Conservation (phyloP, 305 asterid species). For the Salvia sclarea region DNA sequence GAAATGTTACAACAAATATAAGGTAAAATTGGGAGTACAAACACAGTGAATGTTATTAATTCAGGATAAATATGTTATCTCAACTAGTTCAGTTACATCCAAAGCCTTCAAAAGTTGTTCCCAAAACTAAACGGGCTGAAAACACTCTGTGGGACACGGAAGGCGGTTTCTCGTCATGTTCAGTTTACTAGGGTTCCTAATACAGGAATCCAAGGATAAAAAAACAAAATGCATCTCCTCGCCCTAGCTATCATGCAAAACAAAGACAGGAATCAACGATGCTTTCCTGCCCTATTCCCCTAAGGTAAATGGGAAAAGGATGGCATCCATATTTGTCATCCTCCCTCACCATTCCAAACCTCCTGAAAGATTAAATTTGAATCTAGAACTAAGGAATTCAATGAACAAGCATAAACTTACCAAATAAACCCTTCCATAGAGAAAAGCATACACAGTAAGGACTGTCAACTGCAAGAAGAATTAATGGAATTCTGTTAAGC, state of each 20-base stretch:
- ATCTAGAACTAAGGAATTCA: constrained; percentile 5
- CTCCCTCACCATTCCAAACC: constrained; percentile 8
- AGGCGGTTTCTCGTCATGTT: not conserved
- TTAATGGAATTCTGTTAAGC: constrained; percentile 26
- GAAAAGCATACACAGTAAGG: constrained; percentile 81
- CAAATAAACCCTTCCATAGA: constrained; percentile 91
- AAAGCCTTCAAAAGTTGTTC: not conserved
- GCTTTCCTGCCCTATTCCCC: not conserved
- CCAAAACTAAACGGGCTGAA: not conserved
- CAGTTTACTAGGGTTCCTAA: not conserved
- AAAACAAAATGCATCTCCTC: not conserved
- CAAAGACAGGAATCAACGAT: constrained; percentile 8
- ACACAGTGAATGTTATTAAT: constrained; percentile 17
- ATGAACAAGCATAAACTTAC: constrained; percentile 49
- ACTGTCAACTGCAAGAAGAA: constrained; percentile 84
- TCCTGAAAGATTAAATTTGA: constrained; percentile 9
- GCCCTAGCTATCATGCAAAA: constrained; percentile 1
- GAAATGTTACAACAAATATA: constrained; percentile 34
- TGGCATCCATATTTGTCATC: not conserved
- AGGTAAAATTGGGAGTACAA: constrained; percentile 21
- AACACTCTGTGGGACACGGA: not conserved
- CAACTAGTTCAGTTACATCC: constrained; percentile 17
- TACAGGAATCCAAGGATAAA: not conserved
- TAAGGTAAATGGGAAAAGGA: not conserved
- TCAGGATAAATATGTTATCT: constrained; percentile 13